Evolutionary conservation across 176 grass and related monocot genomes (phyloP), one percentile per base, ranked within the genome.

Genomic region (Avena insularis): DNA sequence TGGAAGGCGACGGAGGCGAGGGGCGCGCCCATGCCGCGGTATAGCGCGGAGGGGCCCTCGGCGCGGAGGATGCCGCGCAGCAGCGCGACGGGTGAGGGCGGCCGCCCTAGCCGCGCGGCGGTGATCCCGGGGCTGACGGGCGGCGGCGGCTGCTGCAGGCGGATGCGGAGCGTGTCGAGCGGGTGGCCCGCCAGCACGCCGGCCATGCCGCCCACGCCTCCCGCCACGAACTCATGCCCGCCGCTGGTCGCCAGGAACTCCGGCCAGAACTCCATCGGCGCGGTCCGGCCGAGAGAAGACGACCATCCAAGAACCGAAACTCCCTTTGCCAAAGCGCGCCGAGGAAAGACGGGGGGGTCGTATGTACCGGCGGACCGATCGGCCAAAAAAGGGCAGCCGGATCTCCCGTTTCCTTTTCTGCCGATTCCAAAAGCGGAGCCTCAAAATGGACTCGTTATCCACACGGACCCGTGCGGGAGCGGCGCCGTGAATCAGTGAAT

Each of bases 11-110:
- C 90, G 85, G 92, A 91, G 2, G 94, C 90, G 64, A 99, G 97
- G 0, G 97, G 97, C 60, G 97, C 94, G 29, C 36, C 89, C 94
- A 99, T 99, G 90, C 97, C 97, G 43, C 97, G 97, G 90, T 99
- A 99, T 86, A 99, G 97, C 45, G 93, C 94, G 14, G 82, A 49
- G 38, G 97, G 92, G 17, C 97, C 97, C 92, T 98, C 94, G 48
- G 94, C 81, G 25, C 81, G 79, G 71, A 96, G 67, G 85, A 99
- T 96, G 68, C 89, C 87, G 20, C 92, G 90, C 13, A 99, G 92
- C 21, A 96, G 79, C 12, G 87, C 60, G 25, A 82, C 45, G 21
- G 95, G 90, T 25, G 95, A 93, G 3, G 80, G 43, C 7, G 85
- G 84, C 23, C 65, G 77, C 2, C 12, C 47, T 50, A 51, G 6